Evolutionary conservation across 345 rosid species (phyloP).

Genomic region (Eucalyptus coolabah): DNA sequence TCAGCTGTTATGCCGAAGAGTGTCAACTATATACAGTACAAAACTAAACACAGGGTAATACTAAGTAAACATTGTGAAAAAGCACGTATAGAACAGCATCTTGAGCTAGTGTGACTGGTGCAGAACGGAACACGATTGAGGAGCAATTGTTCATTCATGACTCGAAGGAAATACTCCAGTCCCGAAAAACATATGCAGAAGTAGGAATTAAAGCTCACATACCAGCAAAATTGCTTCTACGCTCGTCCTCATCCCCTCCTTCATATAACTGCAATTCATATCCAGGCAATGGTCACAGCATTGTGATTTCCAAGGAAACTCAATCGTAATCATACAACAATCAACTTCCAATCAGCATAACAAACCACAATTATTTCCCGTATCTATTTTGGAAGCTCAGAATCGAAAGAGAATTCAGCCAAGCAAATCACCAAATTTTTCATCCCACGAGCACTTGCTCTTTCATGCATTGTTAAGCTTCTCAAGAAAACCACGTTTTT

Average conservation of each 20-base stretch:
- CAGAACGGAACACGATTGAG: background rate
- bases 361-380: background rate
- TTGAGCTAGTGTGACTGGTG: background rate
- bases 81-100: background rate
- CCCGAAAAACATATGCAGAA: background rate
- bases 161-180: background rate
- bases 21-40: background rate
- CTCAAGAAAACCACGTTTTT: background rate
- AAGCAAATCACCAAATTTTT: background rate
- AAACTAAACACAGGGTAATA: background rate
- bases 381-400: background rate
- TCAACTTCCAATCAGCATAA: background rate
- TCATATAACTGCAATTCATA: constrained; percentile 57
- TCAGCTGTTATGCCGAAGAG: background rate
- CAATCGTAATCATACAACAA: background rate
- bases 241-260: constrained; percentile 96
- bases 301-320: background rate
- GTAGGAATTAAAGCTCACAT: background rate
- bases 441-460: background rate
- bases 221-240: constrained; percentile 95
- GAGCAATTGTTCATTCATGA: background rate
- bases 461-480: background rate
- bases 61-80: background rate
- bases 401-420: background rate
- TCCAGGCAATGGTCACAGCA: background rate